Evolutionary conservation across 257 asterid species (phyloP).

Genomic region (Gentiana macrophylla): DNA sequence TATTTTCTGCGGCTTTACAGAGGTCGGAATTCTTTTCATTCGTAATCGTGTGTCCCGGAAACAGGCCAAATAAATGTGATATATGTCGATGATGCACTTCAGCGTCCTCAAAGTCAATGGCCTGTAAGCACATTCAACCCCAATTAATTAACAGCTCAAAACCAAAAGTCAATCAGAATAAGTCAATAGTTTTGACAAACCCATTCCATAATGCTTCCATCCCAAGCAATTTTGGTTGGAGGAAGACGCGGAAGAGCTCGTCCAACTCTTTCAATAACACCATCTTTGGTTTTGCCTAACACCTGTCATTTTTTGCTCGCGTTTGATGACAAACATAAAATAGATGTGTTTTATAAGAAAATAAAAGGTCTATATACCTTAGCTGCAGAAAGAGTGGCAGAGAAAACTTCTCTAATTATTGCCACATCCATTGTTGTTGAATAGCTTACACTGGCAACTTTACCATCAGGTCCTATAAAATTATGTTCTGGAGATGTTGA

Average conservation of each 20-base stretch:
- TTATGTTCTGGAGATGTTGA: slow-evolving; percentile 78
- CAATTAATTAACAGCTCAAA: not conserved
- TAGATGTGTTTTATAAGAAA: not conserved
- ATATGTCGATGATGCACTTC: slow-evolving; percentile 70
- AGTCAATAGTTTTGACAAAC: slow-evolving; percentile 23
- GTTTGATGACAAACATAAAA: not conserved
- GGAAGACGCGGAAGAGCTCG: slow-evolving; percentile 52
- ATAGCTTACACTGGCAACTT: slow-evolving; percentile 62
- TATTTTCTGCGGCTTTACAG: slow-evolving; percentile 53
- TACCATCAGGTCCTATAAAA: slow-evolving; percentile 64
- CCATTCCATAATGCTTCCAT: slow-evolving; percentile 87
- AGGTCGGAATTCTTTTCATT: slow-evolving; percentile 42
- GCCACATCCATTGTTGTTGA: slow-evolving; percentile 78
- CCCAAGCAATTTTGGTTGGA: slow-evolving; percentile 48
- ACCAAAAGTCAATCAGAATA: not conserved
- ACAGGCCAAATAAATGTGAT: slow-evolving; percentile 70
- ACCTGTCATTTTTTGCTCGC: slow-evolving; percentile 22
- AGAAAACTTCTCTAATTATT: slow-evolving; percentile 54
- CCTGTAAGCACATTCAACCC: slow-evolving; percentile 27
- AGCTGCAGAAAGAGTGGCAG: slow-evolving; percentile 50
- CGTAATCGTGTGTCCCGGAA: slow-evolving; percentile 59
- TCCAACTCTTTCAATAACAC: slow-evolving; percentile 41
- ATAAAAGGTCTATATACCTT: slow-evolving; percentile 30
- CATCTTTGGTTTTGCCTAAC: slow-evolving; percentile 40
- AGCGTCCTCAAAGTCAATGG: slow-evolving; percentile 51